Base-by-base conservation (phyloP, 2,329 filamentous ascomycete genomes). In the Pseudocercospora cruenta region DNA sequence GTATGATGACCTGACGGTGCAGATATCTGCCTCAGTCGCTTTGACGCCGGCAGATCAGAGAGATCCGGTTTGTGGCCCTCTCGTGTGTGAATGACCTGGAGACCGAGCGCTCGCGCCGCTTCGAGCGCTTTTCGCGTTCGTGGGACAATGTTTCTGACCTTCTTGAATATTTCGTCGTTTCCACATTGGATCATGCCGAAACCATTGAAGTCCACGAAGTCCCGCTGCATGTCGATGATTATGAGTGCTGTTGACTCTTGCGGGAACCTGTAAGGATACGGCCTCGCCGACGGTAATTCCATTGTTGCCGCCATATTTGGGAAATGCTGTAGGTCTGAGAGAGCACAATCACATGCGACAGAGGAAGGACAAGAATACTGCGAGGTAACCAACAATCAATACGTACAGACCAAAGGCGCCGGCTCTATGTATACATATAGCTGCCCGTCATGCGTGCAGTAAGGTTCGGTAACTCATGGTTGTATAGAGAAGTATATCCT, bases 221-320 rank as follows among this genome's bases (percentile, higher is more conserved):
- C 83, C 45, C 82, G 74, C 67, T 85, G 83, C 82, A 85, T 84
- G 69, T 85, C 82, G 66, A 85, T 84, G 60, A 85, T 78, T 58
- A 85, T 73, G 22, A 85, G 73, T 8, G 83, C 83, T 0, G 83
- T 84, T 8, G 80, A 79, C 28, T 78, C 76, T 24, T 78, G 75
- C 19, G 80, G 78, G 65, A 86, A 86, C 3, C 75, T 77, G 71
- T 82, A 86, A 2, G 79, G 74, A 72, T 86, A 86, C 12, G 84
- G 84, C 66, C 72, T 59, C 14, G 74, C 74, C 14, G 69, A 73
- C n/a, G 68, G 51, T 8, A 75, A 69, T 64, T 80, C 68, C 72
- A 75, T 78, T 43, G 73, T 77, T n/a, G 62, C 21, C 8, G 65
- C 36, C 62, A 66, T 68, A 14, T 31, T 33, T 58, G 26, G 4